A percentile compares a stretch with the other conserved stretches of the same genome.
These are phyloP conservation scores for Ganoderma boninense DNA, from an alignment of 1,284 basidiomycete species.

Conservation along the genomic window DNA sequence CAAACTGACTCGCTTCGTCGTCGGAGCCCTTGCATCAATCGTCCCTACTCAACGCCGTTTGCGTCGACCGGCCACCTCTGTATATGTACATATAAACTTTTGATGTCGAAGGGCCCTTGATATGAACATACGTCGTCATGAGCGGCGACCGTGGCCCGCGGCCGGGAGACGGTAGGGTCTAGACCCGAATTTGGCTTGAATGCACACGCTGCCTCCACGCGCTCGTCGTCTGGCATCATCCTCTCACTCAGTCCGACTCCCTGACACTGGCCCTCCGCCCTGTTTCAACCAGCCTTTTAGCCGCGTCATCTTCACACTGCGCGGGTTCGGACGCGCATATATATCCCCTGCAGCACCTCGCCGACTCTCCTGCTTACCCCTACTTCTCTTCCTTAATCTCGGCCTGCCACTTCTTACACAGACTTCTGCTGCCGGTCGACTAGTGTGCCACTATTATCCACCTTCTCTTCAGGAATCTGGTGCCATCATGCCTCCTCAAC, in stretches of 20 bases:
- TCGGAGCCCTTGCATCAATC: slow-evolving; percentile 6
- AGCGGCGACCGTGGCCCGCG: not conserved
- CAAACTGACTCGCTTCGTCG: slow-evolving; percentile 30
- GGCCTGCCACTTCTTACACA: not conserved
- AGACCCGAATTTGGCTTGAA: not conserved
- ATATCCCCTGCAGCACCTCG: not conserved
- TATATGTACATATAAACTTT: not conserved
- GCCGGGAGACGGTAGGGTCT: not conserved
- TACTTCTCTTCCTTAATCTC: slow-evolving; percentile 1
- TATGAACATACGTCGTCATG: slow-evolving; percentile 1
- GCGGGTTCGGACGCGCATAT: not conserved
- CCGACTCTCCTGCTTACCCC: not conserved
- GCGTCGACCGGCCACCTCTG: not conserved
- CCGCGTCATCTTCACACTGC: not conserved
- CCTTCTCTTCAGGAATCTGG: not conserved
- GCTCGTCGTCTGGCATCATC: slow-evolving; percentile 1
- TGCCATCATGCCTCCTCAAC: not conserved
- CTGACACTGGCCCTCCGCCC: not conserved
- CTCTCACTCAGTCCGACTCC: not conserved
- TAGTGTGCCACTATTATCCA: not conserved
- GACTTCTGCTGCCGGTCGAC: not conserved
- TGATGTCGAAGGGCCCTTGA: not conserved
- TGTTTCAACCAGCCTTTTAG: slow-evolving; percentile 2
- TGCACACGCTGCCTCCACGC: slow-evolving; percentile 1
- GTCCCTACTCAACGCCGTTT: not conserved